These are phyloP conservation scores for Sarcodon aspratus DNA, from an alignment of 768 basidiomycete genomes.

Conservation along the genomic window DNA sequence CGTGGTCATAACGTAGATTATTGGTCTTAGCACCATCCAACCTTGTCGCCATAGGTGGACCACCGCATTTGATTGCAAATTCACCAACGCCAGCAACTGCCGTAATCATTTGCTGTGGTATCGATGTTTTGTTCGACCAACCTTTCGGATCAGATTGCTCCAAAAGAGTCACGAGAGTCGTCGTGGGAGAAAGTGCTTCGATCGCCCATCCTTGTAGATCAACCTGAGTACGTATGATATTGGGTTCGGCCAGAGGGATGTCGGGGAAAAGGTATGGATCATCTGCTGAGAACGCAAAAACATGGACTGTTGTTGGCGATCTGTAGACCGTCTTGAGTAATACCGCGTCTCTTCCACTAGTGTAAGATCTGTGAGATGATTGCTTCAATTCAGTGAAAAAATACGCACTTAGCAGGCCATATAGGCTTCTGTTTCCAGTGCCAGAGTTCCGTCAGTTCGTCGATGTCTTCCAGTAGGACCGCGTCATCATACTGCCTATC, in stretches of 20 bases:
- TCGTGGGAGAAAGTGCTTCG: constrained; percentile 88
- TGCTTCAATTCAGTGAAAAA: not conserved
- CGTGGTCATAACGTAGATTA: constrained; percentile 77
- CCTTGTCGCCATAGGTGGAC: constrained; percentile 85
- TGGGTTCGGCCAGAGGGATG: constrained; percentile 55
- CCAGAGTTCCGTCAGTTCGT: constrained; percentile 88
- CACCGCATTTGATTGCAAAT: constrained; percentile 90
- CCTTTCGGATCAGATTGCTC: constrained; percentile 97
- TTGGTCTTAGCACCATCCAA: constrained; percentile 68
- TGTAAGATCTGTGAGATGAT: not conserved
- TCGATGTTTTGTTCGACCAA: constrained; percentile 91
- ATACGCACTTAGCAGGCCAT: constrained; percentile 84
- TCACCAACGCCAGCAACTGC: constrained; percentile 88
- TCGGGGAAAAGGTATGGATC: constrained; percentile 79
- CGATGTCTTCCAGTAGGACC: constrained; percentile 77
- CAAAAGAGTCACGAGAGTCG: constrained; percentile 84
- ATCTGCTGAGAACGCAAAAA: constrained; percentile 91
- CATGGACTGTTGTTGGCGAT: constrained; percentile 87
- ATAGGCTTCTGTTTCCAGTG: constrained; percentile 84
- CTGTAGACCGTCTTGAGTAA: constrained; percentile 95
- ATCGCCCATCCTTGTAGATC: constrained; percentile 99
- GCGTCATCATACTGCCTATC: constrained; percentile 88
- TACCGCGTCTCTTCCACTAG: constrained; percentile 81
- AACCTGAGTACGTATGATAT: constrained; percentile 86
- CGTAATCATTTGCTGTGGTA: constrained; percentile 89